phyloP scores from a whole-genome alignment of 2,329 filamentous ascomycete genomes.

The Ceratocystis diversiconidia region DNA sequence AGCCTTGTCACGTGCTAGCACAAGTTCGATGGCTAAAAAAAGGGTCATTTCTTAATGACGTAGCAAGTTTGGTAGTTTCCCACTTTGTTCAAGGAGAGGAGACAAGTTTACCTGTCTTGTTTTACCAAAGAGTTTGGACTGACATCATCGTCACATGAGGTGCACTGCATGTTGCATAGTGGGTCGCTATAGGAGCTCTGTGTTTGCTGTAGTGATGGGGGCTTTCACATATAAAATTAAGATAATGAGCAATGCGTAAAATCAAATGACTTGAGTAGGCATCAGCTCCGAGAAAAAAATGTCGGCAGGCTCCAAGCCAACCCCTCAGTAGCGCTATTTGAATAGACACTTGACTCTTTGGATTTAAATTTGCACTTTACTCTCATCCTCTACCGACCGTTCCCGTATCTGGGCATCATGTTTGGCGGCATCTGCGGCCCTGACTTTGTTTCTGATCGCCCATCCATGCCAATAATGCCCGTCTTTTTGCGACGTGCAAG shows the following conservation, averaged over 20 bases:
- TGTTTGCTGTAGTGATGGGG: no score
- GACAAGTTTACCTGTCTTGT: background rate
- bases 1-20: constrained; percentile 1
- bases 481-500: constrained; percentile 61
- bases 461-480: constrained; percentile 30
- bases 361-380: background rate
- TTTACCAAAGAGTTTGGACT: background rate
- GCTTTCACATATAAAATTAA: background rate
- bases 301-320: background rate
- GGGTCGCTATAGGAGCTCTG: no score
- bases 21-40: background rate
- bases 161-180: no score
- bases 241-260: background rate
- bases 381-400: background rate
- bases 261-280: background rate
- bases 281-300: background rate
- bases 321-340: background rate
- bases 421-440: constrained; percentile 16
- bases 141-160: background rate
- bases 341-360: background rate
- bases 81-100: background rate
- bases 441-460: constrained; percentile 4
- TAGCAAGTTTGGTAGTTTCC: background rate
- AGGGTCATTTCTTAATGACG: background rate
- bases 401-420: constrained; percentile 1